A percentile compares a stretch with the other conserved stretches of the same genome.
These are phyloP conservation scores for Dothiorella sarmentorum DNA, from an alignment of 2,329 filamentous ascomycete genomes.

Conservation along the genomic window DNA sequence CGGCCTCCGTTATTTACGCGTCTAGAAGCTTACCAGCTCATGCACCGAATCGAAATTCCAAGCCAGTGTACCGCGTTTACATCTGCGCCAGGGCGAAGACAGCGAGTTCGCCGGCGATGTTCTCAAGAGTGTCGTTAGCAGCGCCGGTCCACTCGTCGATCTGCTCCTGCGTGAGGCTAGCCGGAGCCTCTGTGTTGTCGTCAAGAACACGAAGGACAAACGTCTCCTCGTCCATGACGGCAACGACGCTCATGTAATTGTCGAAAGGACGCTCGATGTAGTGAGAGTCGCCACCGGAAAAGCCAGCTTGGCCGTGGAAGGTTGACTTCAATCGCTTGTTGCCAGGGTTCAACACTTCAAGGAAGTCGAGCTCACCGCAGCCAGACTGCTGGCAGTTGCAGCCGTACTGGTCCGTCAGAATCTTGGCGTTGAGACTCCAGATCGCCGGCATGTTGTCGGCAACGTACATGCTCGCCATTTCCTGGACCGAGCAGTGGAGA, in stretches of 20 bases:
- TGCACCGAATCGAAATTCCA: background rate
- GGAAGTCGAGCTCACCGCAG: constrained; percentile 74
- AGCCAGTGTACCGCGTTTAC: background rate
- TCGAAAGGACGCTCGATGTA: constrained; percentile 66
- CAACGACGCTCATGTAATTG: constrained; percentile 59
- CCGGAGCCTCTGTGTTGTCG: constrained; percentile 38
- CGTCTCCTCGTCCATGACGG: constrained; percentile 31
- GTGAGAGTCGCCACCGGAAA: constrained; percentile 64
- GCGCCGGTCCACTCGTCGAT: constrained; percentile 36
- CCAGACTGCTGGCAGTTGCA: constrained; percentile 71
- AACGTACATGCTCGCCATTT: constrained; percentile 32
- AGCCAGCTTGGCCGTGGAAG: constrained; percentile 56
- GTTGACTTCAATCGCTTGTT: constrained; percentile 67
- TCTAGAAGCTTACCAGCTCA: background rate
- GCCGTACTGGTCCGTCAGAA: constrained; percentile 68
- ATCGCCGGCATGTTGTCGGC: constrained; percentile 55
- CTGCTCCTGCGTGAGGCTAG: background rate
- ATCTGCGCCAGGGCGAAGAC: constrained; percentile 16
- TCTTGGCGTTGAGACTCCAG: constrained; percentile 72
- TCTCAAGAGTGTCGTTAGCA: constrained; percentile 36
- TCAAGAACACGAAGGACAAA: constrained; percentile 48
- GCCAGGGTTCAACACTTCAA: constrained; percentile 65
- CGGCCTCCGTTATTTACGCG: constrained; percentile 8
- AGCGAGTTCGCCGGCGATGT: constrained; percentile 30
- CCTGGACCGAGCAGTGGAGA: constrained; percentile 40